A percentile compares a stretch with the other conserved stretches of the same genome.
Evolutionary conservation across 108 stramenopile species (phyloP).

Genomic region (Chaetoceros muelleri): DNA sequence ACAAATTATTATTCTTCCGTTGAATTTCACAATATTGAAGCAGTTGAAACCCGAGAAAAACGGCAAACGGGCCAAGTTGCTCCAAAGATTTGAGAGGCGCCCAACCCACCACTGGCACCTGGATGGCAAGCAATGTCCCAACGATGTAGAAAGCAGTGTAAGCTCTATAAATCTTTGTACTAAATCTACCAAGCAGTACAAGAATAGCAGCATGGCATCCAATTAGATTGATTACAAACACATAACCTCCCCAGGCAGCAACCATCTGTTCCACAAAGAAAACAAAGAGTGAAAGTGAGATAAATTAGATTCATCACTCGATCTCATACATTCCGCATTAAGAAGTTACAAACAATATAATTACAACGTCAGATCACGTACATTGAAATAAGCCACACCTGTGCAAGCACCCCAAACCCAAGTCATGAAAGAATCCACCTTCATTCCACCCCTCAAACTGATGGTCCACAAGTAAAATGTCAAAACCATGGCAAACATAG

Average conservation of each 20-base stretch:
- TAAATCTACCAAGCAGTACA: conserved; percentile 71
- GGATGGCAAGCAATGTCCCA: conserved; percentile 87
- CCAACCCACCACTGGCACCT: conserved; percentile 82
- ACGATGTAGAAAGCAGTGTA: conserved; percentile 89
- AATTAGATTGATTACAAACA: conserved; percentile 96
- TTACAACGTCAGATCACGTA: not conserved
- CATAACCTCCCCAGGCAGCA: conserved; percentile 99
- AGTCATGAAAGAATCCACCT: conserved; percentile 6
- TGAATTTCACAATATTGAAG: conserved; percentile 41
- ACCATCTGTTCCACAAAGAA: conserved; percentile 82
- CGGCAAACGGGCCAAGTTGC: conserved; percentile 71
- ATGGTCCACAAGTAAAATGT: conserved; percentile 87
- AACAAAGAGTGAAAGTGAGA: no score
- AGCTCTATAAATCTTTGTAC: conserved; percentile 72
- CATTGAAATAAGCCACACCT: conserved; percentile 54
- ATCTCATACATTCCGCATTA: no score
- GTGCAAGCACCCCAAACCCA: conserved; percentile 31
- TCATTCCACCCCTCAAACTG: conserved; percentile 19
- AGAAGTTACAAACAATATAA: no score
- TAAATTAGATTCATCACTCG: no score
- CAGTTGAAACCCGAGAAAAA: conserved; percentile 68
- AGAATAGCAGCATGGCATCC: conserved; percentile 77
- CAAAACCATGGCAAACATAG: conserved; percentile 83
- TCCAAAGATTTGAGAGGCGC: conserved; percentile 76
- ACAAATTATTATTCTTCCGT: conserved; percentile 24